phyloP scores from a whole-genome alignment of 1,284 basidiomycete genomes.

The Takashimella koratensis region DNA sequence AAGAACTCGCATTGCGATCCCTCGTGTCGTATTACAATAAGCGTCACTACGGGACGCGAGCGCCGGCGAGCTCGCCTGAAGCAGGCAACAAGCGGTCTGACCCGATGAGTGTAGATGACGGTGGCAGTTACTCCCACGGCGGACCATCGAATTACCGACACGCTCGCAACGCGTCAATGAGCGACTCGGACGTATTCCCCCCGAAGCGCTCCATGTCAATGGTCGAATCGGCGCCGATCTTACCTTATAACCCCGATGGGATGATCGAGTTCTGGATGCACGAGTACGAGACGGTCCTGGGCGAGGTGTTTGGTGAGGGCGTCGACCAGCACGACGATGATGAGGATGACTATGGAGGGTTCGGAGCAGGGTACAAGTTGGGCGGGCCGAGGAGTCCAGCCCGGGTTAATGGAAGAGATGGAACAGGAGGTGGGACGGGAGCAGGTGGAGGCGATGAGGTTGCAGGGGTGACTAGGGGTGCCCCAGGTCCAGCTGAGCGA shows the following conservation, averaged over 20 bases:
- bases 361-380: background rate
- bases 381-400: background rate
- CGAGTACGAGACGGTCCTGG: conserved; percentile 55
- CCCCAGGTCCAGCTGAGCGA: conserved; percentile 20
- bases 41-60: conserved; percentile 35
- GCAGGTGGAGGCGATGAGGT: conserved; percentile 10
- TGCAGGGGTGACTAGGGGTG: conserved; percentile 11
- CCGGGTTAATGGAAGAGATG: conserved; percentile 3
- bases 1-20: conserved; percentile 92
- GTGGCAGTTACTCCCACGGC: background rate
- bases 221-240: conserved; percentile 15
- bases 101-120: conserved; percentile 10
- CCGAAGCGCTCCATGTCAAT: conserved; percentile 39
- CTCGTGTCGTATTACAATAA: conserved; percentile 80
- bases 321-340: conserved; percentile 16
- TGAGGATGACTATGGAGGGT: conserved; percentile 15
- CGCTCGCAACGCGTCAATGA: conserved; percentile 8
- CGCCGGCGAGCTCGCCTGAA: conserved; percentile 18
- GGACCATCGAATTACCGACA: background rate
- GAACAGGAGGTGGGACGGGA: conserved; percentile 2
- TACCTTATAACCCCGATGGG: conserved; percentile 53
- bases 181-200: conserved; percentile 54
- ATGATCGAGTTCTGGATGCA: conserved; percentile 54
- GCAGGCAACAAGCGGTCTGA: conserved; percentile 22
- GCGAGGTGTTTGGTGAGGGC: conserved; percentile 52